Evolutionary conservation across 2,329 filamentous ascomycete genomes (phyloP).

Genomic region (Chaetomiaceae sp.): DNA sequence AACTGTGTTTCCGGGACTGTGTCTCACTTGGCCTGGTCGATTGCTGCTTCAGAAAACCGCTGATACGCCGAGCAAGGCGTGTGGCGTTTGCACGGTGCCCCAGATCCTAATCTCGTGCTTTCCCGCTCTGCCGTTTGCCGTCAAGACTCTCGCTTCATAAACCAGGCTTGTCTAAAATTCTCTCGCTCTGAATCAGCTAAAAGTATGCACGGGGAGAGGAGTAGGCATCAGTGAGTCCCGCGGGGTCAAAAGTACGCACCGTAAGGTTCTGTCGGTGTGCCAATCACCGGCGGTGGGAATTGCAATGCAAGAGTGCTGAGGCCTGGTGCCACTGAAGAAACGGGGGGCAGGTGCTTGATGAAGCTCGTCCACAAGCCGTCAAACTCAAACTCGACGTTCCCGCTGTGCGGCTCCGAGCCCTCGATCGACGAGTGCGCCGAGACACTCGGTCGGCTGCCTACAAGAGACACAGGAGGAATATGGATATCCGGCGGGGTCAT

Average conservation of each 20-base stretch:
- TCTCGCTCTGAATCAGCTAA: too few relatives aligned
- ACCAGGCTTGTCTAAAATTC: too few relatives aligned
- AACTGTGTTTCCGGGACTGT: too few relatives aligned
- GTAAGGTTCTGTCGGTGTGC: conserved; percentile 16
- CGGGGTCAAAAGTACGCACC: conserved; percentile 19
- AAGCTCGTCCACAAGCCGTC: conserved; percentile 33
- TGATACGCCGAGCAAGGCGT: too few relatives aligned
- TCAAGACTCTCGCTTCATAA: too few relatives aligned
- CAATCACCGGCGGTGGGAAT: conserved; percentile 17
- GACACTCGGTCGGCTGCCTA: conserved; percentile 12
- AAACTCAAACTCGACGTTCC: conserved; percentile 35
- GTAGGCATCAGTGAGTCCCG: too few relatives aligned
- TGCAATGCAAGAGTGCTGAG: conserved; percentile 18
- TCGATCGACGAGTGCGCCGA: conserved; percentile 24
- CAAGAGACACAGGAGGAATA: conserved; percentile 5
- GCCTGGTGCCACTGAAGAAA: conserved; percentile 15
- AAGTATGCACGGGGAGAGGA: too few relatives aligned
- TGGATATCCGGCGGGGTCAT: conserved; percentile 10
- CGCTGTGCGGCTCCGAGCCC: conserved; percentile 27
- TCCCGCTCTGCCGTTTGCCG: too few relatives aligned
- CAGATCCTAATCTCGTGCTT: too few relatives aligned
- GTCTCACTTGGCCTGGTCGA: too few relatives aligned
- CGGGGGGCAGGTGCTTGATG: conserved; percentile 24
- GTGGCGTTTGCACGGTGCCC: too few relatives aligned
- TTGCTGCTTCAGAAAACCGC: too few relatives aligned